Percentiles rank a stretch among this genome's conserved stretches.
phyloP scores from a whole-genome alignment of 345 rosid species.

The Dipteronia dyeriana region DNA sequence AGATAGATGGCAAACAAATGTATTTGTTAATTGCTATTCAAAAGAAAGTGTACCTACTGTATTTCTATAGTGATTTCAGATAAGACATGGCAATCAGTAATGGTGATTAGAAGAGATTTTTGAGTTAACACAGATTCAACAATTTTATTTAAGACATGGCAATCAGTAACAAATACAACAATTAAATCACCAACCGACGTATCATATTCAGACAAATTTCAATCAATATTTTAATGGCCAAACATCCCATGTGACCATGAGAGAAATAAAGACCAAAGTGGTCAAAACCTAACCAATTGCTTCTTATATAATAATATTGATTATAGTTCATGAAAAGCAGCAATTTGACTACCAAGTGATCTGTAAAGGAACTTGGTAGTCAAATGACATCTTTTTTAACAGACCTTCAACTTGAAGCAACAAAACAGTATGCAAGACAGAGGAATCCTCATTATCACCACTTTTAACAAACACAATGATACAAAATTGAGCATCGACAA shows the following conservation, averaged over 20 bases:
- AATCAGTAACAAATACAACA: too few species aligned
- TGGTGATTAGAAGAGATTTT: neutral
- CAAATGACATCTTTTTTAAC: neutral
- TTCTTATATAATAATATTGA: neutral
- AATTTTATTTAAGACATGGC: too few species aligned
- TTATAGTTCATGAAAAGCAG: constrained; percentile 3
- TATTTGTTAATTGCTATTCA: too few species aligned
- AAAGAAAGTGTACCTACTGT: neutral
- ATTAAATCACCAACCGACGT: too few species aligned
- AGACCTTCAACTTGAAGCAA: neutral
- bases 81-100: neutral
- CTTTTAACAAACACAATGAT: too few species aligned
- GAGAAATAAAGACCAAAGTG: neutral
- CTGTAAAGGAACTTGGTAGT: too few species aligned
- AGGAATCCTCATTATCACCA: neutral
- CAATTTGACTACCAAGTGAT: neutral
- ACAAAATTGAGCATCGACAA: neutral
- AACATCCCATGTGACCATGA: constrained; percentile 23
- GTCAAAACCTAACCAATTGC: neutral
- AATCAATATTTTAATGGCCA: neutral
- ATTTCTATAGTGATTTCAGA: neutral
- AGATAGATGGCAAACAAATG: too few species aligned
- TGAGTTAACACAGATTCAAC: neutral
- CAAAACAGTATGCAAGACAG: neutral
- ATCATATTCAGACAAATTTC: too few species aligned